These are phyloP conservation scores for Laguncularia racemosa DNA, from an alignment of 345 rosid genomes.

Conservation along the genomic window DNA sequence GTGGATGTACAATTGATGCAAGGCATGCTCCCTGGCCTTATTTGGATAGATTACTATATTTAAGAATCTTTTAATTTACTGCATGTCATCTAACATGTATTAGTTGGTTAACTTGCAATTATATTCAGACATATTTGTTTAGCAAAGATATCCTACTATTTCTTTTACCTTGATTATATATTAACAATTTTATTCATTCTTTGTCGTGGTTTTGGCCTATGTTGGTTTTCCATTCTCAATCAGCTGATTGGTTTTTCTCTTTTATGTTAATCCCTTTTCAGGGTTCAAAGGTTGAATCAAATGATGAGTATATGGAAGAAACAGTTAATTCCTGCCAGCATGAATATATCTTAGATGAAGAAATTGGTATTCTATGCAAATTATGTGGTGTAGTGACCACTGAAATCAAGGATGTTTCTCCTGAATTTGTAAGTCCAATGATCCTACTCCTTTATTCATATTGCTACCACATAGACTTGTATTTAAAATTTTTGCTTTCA, in stretches of 20 bases:
- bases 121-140: too few species aligned
- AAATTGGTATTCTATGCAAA: constrained; percentile 64
- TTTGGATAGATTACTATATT: too few species aligned
- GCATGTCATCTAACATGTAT: too few species aligned
- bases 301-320: constrained; percentile 29
- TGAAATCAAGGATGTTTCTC: constrained; percentile 66
- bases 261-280: constrained; percentile 17
- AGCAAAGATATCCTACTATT: too few species aligned
- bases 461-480: neutral
- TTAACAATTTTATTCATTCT: neutral
- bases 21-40: too few species aligned
- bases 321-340: constrained; percentile 47
- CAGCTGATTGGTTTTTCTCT: constrained; percentile 9
- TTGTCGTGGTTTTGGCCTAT: neutral
- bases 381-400: constrained; percentile 64
- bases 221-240: neutral
- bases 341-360: constrained; percentile 59
- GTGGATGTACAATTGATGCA: too few species aligned
- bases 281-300: constrained; percentile 30
- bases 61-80: too few species aligned
- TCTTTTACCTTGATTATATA: too few species aligned
- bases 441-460: neutral
- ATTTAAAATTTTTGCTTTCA: neutral
- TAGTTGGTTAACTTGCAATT: too few species aligned
- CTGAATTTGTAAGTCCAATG: constrained; percentile 73